These are phyloP conservation scores for Ustilago trichophora DNA, from an alignment of 1,284 basidiomycete genomes.

Conservation along the genomic window DNA sequence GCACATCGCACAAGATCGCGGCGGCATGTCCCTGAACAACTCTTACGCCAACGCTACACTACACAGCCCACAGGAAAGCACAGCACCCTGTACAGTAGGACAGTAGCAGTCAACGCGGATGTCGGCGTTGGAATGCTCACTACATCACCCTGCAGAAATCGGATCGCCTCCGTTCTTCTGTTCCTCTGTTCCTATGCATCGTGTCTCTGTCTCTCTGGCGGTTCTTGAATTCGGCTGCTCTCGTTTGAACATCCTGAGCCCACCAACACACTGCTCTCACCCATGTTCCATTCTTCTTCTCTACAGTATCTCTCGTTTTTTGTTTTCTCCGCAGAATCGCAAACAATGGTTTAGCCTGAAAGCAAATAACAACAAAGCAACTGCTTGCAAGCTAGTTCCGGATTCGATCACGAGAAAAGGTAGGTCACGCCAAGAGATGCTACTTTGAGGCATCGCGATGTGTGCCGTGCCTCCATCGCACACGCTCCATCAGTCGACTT, in stretches of 20 bases:
- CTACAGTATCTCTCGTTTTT: neutral
- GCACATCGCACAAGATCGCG: too few species aligned
- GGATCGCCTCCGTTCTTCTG: slow-evolving; percentile 7
- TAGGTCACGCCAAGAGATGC: too few species aligned
- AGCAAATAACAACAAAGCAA: neutral
- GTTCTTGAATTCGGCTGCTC: too few species aligned
- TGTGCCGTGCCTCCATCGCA: neutral
- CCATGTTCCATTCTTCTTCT: too few species aligned
- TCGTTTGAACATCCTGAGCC: too few species aligned
- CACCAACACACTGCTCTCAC: too few species aligned
- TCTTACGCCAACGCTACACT: too few species aligned
- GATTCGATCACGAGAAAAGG: neutral
- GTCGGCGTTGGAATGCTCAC: slow-evolving; percentile 20
- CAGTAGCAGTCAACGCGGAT: neutral
- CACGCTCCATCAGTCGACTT: neutral
- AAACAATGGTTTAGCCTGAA: neutral
- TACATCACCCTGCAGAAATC: slow-evolving; percentile 16
- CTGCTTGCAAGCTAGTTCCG: neutral
- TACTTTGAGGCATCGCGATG: too few species aligned
- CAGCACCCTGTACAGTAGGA: too few species aligned
- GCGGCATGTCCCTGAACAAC: neutral
- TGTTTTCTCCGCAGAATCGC: neutral
- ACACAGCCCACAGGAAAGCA: too few species aligned
- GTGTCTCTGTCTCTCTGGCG: too few species aligned
- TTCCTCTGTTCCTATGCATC: too few species aligned